Base-by-base conservation (phyloP, 495 filamentous ascomycete genomes). In the Aeminium ludgeri region DNA sequence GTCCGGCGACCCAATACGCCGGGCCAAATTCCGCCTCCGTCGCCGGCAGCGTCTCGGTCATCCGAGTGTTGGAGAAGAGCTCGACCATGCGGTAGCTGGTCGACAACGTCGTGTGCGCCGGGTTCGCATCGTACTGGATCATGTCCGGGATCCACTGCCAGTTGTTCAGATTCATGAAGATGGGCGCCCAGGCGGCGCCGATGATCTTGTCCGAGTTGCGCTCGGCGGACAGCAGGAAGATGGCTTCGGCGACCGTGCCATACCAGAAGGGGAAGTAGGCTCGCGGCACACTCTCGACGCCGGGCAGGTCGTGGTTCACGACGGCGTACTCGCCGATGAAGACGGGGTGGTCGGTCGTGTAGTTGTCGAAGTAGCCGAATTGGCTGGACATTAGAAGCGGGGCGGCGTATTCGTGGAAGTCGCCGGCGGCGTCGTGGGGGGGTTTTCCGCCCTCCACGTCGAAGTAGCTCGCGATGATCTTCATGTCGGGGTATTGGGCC, bases 151-250 rank as follows among this genome's bases (percentile, higher is more conserved):
- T 41, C 57, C 57, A 62, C 38, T 59, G 13, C 45, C 51, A 58
- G 1, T 36, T 37, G 44, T 62, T 57, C 5, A 58, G 40, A 41
- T 59, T 59, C 47, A 57, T 52, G 15, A 62, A 46, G 18, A 37
- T 30, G 1, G 59, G 57, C 7, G 57, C 56, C 20, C 57, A 57
- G 19, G 54, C 41, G 5, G 55, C 51, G 0, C 52, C 54, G 25
- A 53, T 32, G 53, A 70, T 59, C 23, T 25, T 25, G 37, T 78
- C 69, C 3, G 67, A 64, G 53, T 82, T 82, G 17, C 75, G 63
- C 58, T 84, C 78, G 31, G 72, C 65, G 19, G 73, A 76, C 28
- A 84, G 65, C 46, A 79, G 65, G 45, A 71, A 78, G 20, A 82
- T 68, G 1, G 75, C 76, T 49, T 85, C 78, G 18, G 62, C 66